phyloP scores from a whole-genome alignment of 495 filamentous ascomycete species.

The Talaromyces thailandensis region DNA sequence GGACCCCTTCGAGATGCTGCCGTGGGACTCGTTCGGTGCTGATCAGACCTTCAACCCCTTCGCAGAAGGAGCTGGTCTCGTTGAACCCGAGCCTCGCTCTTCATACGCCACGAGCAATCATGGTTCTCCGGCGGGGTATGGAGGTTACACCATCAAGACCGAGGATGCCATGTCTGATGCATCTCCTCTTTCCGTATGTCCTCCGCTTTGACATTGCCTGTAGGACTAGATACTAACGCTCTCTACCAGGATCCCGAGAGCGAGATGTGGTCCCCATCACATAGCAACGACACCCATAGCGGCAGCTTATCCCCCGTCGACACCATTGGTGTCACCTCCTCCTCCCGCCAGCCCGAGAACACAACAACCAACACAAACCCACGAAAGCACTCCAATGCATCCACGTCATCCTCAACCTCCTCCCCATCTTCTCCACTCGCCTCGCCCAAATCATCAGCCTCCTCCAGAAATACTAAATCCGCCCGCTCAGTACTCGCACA shows the following conservation, averaged over 20 bases:
- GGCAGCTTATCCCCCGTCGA: not conserved
- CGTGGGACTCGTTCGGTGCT: not conserved
- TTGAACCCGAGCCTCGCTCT: not conserved
- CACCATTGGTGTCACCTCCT: not conserved
- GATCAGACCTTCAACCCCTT: constrained; percentile 1
- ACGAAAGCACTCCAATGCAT: not conserved
- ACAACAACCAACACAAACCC: not conserved
- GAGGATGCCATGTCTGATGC: not conserved
- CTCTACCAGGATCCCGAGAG: not conserved
- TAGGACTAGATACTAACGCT: not conserved
- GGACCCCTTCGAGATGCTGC: not conserved
- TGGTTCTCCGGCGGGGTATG: not conserved
- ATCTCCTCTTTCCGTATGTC: constrained; percentile 1
- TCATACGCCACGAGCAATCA: not conserved
- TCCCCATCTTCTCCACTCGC: constrained; percentile 1
- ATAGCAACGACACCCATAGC: not conserved
- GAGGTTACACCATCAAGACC: constrained; percentile 2
- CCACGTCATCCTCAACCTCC: constrained; percentile 1
- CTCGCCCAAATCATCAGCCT: constrained; percentile 1
- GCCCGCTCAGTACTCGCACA: not conserved
- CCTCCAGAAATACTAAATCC: not conserved
- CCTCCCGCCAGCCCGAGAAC: not conserved
- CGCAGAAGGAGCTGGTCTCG: not conserved
- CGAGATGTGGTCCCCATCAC: constrained; percentile 2
- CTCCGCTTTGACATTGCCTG: not conserved